Conservation (phyloP, 257 asterid species). For the Salvia miltiorrhiza region DNA sequence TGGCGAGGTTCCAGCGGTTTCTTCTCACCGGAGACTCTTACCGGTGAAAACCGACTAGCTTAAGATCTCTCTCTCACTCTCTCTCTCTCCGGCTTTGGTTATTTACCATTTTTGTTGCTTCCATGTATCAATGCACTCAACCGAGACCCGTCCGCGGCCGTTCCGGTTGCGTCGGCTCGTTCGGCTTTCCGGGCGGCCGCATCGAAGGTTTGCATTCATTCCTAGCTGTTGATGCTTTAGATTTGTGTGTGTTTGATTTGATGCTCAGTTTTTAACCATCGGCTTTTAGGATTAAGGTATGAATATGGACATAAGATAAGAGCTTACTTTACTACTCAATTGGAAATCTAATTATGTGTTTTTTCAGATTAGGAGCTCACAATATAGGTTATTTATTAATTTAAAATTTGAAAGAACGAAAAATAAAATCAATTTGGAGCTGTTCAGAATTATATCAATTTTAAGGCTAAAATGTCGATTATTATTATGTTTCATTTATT, state of each 20-base stretch:
- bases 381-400: no score
- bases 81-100: no score
- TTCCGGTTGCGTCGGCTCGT: background rate
- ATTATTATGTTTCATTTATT: no score
- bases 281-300: background rate
- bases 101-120: conserved; percentile 3
- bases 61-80: no score
- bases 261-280: background rate
- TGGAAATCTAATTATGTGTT: no score
- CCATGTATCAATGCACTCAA: background rate
- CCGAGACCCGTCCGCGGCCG: background rate
- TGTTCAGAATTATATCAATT: no score
- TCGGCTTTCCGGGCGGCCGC: background rate
- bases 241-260: background rate
- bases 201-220: background rate
- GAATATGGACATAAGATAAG: background rate
- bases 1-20: conserved; percentile 57
- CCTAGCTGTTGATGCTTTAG: background rate
- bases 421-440: no score
- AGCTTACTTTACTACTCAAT: no score
- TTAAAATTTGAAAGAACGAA: no score
- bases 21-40: conserved; percentile 25
- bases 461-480: no score
- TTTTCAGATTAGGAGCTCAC: no score
- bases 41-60: conserved; percentile 24